Conservation (phyloP, 257 asterid species). For the Euphrasia confusa region DNA sequence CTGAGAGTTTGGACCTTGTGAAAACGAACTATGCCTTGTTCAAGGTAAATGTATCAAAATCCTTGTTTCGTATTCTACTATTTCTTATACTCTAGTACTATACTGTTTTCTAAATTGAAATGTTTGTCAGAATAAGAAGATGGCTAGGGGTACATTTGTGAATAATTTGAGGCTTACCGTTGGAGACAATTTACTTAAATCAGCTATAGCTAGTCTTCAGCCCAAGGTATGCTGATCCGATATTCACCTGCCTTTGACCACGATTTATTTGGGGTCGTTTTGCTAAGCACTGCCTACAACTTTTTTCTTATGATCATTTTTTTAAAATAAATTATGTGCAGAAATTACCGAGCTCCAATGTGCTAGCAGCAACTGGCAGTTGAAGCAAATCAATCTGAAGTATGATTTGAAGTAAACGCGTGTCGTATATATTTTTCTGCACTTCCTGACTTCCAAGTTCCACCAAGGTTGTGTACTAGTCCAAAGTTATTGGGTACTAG, state of each 20-base stretch:
- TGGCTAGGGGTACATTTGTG: conserved; percentile 1
- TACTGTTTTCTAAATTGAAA: background rate
- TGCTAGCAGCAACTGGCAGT: background rate
- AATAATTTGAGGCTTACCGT: conserved; percentile 6
- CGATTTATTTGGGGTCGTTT: background rate
- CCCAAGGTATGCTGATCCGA: background rate
- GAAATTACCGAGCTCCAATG: background rate
- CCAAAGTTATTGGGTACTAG: background rate
- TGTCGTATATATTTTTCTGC: background rate
- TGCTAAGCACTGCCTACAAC: background rate
- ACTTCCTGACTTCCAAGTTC: background rate
- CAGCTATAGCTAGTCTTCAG: conserved; percentile 9
- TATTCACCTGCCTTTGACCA: too few relatives aligned
- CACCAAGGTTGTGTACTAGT: background rate
- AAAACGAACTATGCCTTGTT: conserved; percentile 8
- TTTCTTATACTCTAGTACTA: background rate
- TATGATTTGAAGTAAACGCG: background rate
- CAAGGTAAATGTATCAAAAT: background rate
- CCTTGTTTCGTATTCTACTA: background rate
- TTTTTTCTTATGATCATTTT: background rate
- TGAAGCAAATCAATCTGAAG: background rate
- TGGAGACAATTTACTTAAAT: conserved; percentile 7
- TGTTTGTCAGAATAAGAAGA: conserved; percentile 14
- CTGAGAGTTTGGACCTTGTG: conserved; percentile 7
- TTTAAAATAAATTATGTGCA: background rate